Percentiles rank a stretch among this genome's conserved stretches.
These are phyloP conservation scores for Termitomyces titanicus DNA, from an alignment of 768 basidiomycete genomes.

Conservation along the genomic window DNA sequence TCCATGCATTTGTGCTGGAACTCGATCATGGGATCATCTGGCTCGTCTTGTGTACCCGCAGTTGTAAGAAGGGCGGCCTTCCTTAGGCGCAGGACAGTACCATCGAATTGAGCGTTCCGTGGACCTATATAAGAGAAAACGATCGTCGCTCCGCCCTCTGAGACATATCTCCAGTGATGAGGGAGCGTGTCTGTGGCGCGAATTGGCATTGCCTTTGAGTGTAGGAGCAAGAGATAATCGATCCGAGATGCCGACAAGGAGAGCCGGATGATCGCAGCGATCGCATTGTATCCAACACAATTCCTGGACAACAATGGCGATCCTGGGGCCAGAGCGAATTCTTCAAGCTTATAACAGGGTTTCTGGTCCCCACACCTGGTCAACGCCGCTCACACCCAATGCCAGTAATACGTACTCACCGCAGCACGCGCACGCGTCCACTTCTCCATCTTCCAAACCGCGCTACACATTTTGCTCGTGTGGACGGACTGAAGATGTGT, in stretches of 20 bases:
- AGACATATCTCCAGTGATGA: slow-evolving; percentile 76
- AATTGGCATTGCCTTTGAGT: slow-evolving; percentile 17
- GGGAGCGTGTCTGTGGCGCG: slow-evolving; percentile 33
- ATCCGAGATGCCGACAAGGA: not conserved
- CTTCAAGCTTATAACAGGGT: no score
- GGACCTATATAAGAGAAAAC: slow-evolving; percentile 81
- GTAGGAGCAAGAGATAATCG: not conserved
- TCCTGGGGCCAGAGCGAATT: not conserved
- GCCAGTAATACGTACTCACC: not conserved
- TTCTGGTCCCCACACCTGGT: no score
- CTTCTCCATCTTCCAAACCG: not conserved
- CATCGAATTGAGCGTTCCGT: slow-evolving; percentile 44
- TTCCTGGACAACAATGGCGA: not conserved
- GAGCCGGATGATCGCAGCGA: no score
- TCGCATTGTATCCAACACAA: no score
- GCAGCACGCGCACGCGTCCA: not conserved
- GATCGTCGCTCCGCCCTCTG: slow-evolving; percentile 91
- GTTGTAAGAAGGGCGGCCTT: slow-evolving; percentile 40
- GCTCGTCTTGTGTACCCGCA: slow-evolving; percentile 20
- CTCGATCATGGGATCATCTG: slow-evolving; percentile 35
- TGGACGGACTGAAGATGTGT: not conserved
- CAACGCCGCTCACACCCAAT: not conserved
- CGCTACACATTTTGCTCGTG: not conserved
- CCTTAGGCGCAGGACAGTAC: slow-evolving; percentile 73
- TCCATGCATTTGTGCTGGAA: slow-evolving; percentile 68